These are phyloP conservation scores for Hypoxylon subgilvum DNA, from an alignment of 495 filamentous ascomycete genomes.

Conservation along the genomic window DNA sequence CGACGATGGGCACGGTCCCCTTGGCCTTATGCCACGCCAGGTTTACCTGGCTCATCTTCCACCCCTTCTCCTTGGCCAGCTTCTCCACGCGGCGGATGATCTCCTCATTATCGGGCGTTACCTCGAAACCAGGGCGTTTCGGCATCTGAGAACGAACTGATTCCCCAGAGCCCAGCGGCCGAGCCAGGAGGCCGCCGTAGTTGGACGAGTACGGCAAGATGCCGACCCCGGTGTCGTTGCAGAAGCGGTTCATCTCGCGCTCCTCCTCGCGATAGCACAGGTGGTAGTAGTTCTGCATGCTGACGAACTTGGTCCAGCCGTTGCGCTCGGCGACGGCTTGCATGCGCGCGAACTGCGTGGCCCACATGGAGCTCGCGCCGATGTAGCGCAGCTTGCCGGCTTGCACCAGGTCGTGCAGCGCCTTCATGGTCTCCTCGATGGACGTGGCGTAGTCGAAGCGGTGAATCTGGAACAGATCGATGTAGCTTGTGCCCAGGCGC, in stretches of 20 bases:
- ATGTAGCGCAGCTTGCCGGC: slow-evolving; percentile 68
- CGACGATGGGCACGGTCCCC: slow-evolving; percentile 61
- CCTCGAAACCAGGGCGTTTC: slow-evolving; percentile 9
- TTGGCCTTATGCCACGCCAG: slow-evolving; percentile 61
- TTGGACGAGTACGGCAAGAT: slow-evolving; percentile 71
- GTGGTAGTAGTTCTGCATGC: slow-evolving; percentile 79
- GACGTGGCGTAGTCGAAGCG: slow-evolving; percentile 60
- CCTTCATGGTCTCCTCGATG: slow-evolving; percentile 69
- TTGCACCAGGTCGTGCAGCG: slow-evolving; percentile 67
- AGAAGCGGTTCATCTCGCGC: slow-evolving; percentile 76
- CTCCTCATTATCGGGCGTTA: slow-evolving; percentile 29
- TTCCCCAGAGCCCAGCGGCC: slow-evolving; percentile 42
- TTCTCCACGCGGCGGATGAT: slow-evolving; percentile 66
- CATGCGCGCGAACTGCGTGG: slow-evolving; percentile 59
- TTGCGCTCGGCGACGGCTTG: slow-evolving; percentile 67
- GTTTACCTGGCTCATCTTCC: slow-evolving; percentile 65
- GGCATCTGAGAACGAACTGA: slow-evolving; percentile 21
- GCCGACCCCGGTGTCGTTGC: slow-evolving; percentile 72
- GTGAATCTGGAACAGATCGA: slow-evolving; percentile 76
- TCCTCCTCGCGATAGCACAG: slow-evolving; percentile 78
- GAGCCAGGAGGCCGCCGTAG: slow-evolving; percentile 60
- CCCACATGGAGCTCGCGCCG: slow-evolving; percentile 65
- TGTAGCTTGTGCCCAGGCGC: slow-evolving; percentile 65
- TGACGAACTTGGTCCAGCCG: slow-evolving; percentile 76
- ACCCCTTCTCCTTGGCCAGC: slow-evolving; percentile 62